Evolutionary conservation across 2,329 filamentous ascomycete genomes (phyloP), one percentile per base, ranked within the genome.

Genomic region (Elsinoe necatrix): DNA sequence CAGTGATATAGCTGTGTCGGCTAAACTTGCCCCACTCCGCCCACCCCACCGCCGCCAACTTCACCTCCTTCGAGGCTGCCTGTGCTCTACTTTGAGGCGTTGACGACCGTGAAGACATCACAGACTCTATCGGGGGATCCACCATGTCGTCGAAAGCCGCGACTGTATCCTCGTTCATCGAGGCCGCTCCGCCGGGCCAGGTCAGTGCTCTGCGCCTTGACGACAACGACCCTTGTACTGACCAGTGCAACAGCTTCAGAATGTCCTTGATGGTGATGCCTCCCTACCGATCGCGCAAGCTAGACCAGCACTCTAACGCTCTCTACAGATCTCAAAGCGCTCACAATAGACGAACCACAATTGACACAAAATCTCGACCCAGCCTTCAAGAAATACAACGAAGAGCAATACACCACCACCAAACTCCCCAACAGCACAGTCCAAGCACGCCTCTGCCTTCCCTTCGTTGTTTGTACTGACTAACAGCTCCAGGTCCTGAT

Each of bases 181-280:
- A 95, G 76, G 89, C 89, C 68, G 90, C 93, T 66, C 93, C 93
- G 48, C 93, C 93, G 20, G 93, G 93, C 77, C 93, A 98, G 86
- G 92, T 95, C 82, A 66, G 56, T 56, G 41, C 60, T 61, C 59
- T 61, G 45, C 39, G 51, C 52, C 41, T 43, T 59, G 45, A 41
- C 25, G 56, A 20, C 56, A 61, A 51, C 57, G 29, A 58, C 56
- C 59, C 65, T 71, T 48, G 62, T 65, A 68, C 63, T 62, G 27
- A 59, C 31, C 54, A 41, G 55, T 61, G 66, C 34, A 58, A 54
- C 63, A 95, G 89, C 85, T 96, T 64, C 80, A 83, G 72, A 90
- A 95, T 76, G 89, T 95, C 63, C 83, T 95, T 63, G 86, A 87
- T 72, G 89, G 89, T 92, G 25, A 37, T 3, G 31, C n/a, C 84